Base-by-base conservation (phyloP, 495 filamentous ascomycete species). In the Tetracladium setigerum region DNA sequence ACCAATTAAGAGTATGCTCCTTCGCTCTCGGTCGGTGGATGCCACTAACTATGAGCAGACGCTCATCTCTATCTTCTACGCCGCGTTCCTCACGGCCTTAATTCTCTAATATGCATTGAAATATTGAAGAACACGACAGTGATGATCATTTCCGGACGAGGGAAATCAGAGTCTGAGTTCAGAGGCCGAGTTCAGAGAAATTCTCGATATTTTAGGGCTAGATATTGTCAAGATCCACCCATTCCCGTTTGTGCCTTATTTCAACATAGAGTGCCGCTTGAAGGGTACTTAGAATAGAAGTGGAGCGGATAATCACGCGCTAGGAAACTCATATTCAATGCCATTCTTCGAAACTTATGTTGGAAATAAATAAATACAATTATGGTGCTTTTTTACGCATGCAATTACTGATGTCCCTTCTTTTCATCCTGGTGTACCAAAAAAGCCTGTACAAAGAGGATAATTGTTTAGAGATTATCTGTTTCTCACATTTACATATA, bases 1-100 rank as follows among this genome's bases (percentile, higher is more conserved):
- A 52, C 60, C 67, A 0, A 49, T 81, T 9, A 64, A 62, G 61
- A 67, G 72, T 68, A 16, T 17, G 16, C 24, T 22, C 19, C 19
- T 53, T 15, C n/a, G n/a, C n/a, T n/a, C n/a, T n/a, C n/a, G n/a
- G n/a, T n/a, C n/a, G n/a, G n/a, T n/a, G n/a, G n/a, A 34, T n/a
- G 8, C 31, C n/a, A 34, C n/a, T n/a, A 8, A 34, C 31, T n/a
- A 8, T 34, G 8, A 8, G 8, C 31, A 34, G 8, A n/a, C 8
- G n/a, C 31, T 34, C 31, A n/a, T 34, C n/a, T 34, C 31, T n/a
- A 8, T 34, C n/a, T n/a, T n/a, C n/a, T 8, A 34, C 31, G n/a
- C n/a, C 31, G n/a, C 15, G 38, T 41, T 19, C 18, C 16, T 41
- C 18, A n/a, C 37, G 37, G n/a, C 3, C 14, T 41, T 17, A 12